Percentiles rank a stretch among this genome's conserved stretches.
These are phyloP conservation scores for Phalaenopsis hybrid DNA, from an alignment of 116 monocot genomes.

Conservation along the genomic window DNA sequence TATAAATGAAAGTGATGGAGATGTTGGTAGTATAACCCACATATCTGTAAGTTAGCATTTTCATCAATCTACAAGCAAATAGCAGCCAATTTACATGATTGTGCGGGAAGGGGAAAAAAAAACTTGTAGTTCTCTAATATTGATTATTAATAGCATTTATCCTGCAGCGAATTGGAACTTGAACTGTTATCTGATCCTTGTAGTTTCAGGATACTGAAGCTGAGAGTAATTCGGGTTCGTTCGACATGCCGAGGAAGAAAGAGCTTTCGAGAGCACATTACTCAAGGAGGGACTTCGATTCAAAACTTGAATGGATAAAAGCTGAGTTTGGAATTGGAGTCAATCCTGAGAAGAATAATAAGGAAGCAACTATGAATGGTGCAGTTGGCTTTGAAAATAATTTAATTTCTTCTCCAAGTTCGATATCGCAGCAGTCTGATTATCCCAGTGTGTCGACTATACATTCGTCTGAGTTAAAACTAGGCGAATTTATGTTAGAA, in stretches of 20 bases:
- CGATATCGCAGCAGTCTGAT: constrained; percentile 1
- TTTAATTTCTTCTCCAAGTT: constrained; percentile 4
- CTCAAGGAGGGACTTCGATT: not conserved
- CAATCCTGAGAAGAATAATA: constrained; percentile 11
- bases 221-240: not conserved
- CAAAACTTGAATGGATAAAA: constrained; percentile 11
- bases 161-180: not conserved
- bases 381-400: not conserved
- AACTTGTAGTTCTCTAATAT: not conserved
- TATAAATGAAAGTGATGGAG: constrained; percentile 10
- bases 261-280: constrained; percentile 6
- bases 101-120: not conserved
- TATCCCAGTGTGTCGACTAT: constrained; percentile 6
- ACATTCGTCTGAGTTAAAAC: constrained; percentile 19
- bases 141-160: not conserved
- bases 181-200: not conserved
- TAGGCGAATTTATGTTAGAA: constrained; percentile 24
- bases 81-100: not conserved
- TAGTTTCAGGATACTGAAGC: constrained; percentile 8
- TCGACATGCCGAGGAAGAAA: constrained; percentile 5
- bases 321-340: not conserved
- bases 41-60: not conserved
- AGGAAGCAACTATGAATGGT: constrained; percentile 3
- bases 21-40: not conserved
- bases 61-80: not conserved